Base-by-base conservation (phyloP, 2,329 filamentous ascomycete genomes). In the Fusarium sp. region DNA sequence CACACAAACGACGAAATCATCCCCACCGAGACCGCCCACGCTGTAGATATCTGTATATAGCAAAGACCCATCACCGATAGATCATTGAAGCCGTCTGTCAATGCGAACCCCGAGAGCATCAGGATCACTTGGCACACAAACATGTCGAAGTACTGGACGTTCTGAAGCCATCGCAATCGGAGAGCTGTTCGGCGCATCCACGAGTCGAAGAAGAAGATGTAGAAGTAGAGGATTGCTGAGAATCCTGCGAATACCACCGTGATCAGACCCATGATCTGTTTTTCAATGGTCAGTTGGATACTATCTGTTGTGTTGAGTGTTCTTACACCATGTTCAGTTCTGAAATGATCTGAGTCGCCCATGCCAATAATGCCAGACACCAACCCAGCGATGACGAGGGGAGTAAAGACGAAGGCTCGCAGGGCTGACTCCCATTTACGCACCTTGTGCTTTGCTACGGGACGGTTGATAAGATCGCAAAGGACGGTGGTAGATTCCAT, bases 391-490 rank as follows among this genome's bases (percentile, higher is more conserved):
- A 62, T 55, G 17, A 62, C 58, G 3, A 62, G 58, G 2, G 56
- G 58, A 1, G 56, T 55, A 9, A 62, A 55, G 1, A 62, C 28
- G 17, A 17, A 26, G 0, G 48, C 47, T 14, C 58, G 40, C 1
- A 62, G 6, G 24, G n/a, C 47, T 24, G 58, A 62, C 15, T 62
- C 58, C 58, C 58, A 62, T 46, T 62, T 62, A 1, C 37, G 40
- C 6, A 62, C 58, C 1, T 28, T 62, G 7, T 55, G 48, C 7
- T 62, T 62, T 2, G 58, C 56, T 4, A 62, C 13, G 0, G 58
- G 58, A 6, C 58, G 58, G 14, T 62, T 62, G 56, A 62, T 62
- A 15, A 62, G 58, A 37, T 62, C 58, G 32, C 58, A 62, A 3
- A 62, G 17, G 8, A 62, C 58, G 2, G 47, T 55, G 0, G 33